Evolutionary conservation across 192 early-diverging fungal species (phyloP).

Genomic region (Podila epicladia): DNA sequence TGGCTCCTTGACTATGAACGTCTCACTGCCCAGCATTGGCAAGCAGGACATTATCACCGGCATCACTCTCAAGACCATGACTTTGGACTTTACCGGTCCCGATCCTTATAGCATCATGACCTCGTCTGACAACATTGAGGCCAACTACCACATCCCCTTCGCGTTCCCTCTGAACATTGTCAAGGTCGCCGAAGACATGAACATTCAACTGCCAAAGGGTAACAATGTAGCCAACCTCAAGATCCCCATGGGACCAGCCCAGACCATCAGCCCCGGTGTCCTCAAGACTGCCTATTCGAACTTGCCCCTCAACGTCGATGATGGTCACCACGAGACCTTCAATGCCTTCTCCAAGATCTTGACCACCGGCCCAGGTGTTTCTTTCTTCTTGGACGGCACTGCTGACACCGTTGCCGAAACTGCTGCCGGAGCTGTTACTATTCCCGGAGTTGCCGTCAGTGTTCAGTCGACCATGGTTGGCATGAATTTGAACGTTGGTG

Average conservation of each 20-base stretch:
- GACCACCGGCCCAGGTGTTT: constrained; percentile 53
- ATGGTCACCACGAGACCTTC: constrained; percentile 54
- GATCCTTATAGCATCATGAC: constrained; percentile 61
- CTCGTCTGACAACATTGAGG: constrained; percentile 56
- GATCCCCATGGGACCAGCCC: constrained; percentile 39
- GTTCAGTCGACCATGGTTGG: constrained; percentile 60
- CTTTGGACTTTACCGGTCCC: constrained; percentile 56
- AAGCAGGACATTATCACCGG: constrained; percentile 62
- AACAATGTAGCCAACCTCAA: constrained; percentile 43
- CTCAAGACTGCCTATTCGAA: constrained; percentile 57
- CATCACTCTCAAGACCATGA: constrained; percentile 64
- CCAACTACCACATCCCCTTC: constrained; percentile 68
- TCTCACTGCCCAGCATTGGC: constrained; percentile 54
- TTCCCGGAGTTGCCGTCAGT: constrained; percentile 61
- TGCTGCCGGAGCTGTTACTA: constrained; percentile 62
- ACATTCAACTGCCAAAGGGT: constrained; percentile 50
- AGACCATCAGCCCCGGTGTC: constrained; percentile 53
- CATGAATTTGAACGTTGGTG: constrained; percentile 61
- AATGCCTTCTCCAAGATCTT: constrained; percentile 61
- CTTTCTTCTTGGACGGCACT: constrained; percentile 59
- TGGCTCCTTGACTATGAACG: constrained; percentile 58
- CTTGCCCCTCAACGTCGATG: constrained; percentile 53
- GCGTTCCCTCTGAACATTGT: constrained; percentile 66
- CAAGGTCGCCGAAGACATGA: constrained; percentile 62
- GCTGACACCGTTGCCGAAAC: constrained; percentile 64